Conservation (phyloP, 495 filamentous ascomycete species). For the Hypoxylon fuscum region DNA sequence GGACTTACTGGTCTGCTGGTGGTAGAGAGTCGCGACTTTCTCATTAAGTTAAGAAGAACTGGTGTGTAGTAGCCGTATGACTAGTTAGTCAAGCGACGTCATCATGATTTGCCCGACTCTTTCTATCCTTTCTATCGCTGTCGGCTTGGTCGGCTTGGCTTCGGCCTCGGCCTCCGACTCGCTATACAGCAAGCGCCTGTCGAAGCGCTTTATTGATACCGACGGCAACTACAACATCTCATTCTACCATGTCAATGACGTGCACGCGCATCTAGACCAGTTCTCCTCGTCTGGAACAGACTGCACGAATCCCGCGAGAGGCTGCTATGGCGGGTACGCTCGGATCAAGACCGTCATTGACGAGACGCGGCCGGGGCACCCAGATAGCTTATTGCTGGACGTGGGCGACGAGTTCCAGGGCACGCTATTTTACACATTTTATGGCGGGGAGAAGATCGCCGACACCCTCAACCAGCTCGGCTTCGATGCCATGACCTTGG, state of each 20-base stretch:
- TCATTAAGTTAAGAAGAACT: not conserved
- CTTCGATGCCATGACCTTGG: slow-evolving; percentile 68
- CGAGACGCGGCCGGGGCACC: slow-evolving; percentile 57
- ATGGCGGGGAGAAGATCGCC: slow-evolving; percentile 69
- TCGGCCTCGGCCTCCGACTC: slow-evolving; percentile 48
- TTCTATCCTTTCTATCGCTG: slow-evolving; percentile 16
- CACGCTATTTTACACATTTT: slow-evolving; percentile 66
- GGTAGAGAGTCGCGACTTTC: not conserved
- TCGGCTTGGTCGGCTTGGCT: slow-evolving; percentile 10
- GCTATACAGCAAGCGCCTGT: slow-evolving; percentile 49
- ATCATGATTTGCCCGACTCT: slow-evolving; percentile 34
- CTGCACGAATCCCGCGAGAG: slow-evolving; percentile 57
- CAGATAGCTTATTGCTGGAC: slow-evolving; percentile 64
- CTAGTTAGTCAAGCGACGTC: not conserved
- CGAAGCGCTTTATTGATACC: slow-evolving; percentile 61
- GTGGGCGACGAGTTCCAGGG: slow-evolving; percentile 70
- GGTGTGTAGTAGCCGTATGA: not conserved
- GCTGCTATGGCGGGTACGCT: slow-evolving; percentile 68
- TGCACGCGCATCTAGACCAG: slow-evolving; percentile 67
- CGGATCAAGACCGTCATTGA: slow-evolving; percentile 63
- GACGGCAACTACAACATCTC: slow-evolving; percentile 66
- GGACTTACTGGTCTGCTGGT: not conserved
- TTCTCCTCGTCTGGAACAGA: slow-evolving; percentile 64
- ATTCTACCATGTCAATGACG: slow-evolving; percentile 71
- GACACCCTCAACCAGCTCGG: slow-evolving; percentile 67